These are phyloP conservation scores for Fraxinus quadrangulata DNA, from an alignment of 257 asterid genomes.

Conservation along the genomic window DNA sequence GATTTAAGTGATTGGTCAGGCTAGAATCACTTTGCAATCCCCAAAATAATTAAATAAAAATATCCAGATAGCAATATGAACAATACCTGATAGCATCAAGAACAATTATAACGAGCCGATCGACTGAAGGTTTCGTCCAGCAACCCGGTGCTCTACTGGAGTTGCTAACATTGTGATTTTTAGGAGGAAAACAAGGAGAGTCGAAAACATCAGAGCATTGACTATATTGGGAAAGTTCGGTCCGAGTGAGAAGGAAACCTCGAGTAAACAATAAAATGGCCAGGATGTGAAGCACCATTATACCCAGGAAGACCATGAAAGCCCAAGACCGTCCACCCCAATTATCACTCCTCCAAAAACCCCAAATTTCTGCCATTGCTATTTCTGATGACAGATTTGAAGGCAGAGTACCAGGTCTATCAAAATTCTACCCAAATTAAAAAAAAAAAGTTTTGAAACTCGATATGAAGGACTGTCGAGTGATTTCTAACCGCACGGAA, in stretches of 20 bases:
- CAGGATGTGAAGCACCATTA: constrained; percentile 59
- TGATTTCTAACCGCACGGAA: too few relatives aligned
- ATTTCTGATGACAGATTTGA: background rate
- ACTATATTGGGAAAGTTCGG: constrained; percentile 79
- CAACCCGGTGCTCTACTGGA: constrained; percentile 37
- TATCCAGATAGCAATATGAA: background rate
- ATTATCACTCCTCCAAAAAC: constrained; percentile 40
- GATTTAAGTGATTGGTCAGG: background rate
- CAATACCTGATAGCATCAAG: constrained; percentile 86
- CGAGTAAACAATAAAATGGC: constrained; percentile 73
- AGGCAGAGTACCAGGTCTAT: background rate
- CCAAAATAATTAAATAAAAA: background rate
- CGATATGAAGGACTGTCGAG: too few relatives aligned
- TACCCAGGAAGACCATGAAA: constrained; percentile 49
- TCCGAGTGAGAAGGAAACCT: constrained; percentile 95
- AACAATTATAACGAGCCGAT: constrained; percentile 77
- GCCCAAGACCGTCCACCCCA: constrained; percentile 60
- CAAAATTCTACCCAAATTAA: background rate
- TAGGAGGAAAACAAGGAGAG: constrained; percentile 67
- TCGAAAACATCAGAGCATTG: constrained; percentile 65
- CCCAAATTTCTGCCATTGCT: constrained; percentile 4
- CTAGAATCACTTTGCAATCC: background rate
- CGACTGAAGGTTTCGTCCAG: constrained; percentile 82
- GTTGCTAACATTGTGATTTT: constrained; percentile 33
- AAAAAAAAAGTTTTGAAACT: too few relatives aligned